Conservation (phyloP, 75 land plant species). For the Selaginella moellendorffii region DNA sequence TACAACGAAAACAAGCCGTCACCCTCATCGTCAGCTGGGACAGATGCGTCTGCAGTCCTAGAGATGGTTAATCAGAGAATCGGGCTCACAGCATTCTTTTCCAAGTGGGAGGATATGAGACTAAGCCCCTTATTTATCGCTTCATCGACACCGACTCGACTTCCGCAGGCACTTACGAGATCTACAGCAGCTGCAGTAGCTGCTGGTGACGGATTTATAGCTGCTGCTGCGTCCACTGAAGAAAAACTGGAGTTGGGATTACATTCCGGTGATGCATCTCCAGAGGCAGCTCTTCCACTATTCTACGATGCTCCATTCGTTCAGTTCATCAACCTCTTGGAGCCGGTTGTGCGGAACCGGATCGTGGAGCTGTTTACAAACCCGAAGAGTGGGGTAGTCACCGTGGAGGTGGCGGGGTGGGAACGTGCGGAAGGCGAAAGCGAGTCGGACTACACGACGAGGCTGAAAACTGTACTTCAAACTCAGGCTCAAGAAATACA, state of each 20-base stretch:
- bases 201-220: conserved; percentile 23
- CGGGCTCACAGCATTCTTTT: conserved; percentile 72
- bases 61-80: conserved; percentile 79
- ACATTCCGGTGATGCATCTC: conserved; percentile 12
- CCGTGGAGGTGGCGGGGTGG: conserved; percentile 36
- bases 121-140: conserved; percentile 36
- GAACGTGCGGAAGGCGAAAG: conserved; percentile 60
- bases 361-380: conserved; percentile 58
- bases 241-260: background rate
- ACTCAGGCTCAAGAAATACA: conserved; percentile 88
- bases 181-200: conserved; percentile 45
- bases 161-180: conserved; percentile 50
- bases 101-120: conserved; percentile 72
- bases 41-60: conserved; percentile 53
- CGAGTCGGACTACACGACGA: conserved; percentile 49
- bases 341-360: conserved; percentile 40
- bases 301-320: conserved; percentile 61
- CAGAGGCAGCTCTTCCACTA: conserved; percentile 39
- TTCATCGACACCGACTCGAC: conserved; percentile 25
- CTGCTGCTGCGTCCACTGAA: conserved; percentile 20
- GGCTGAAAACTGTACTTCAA: conserved; percentile 60
- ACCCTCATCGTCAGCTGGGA: conserved; percentile 24
- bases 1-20: conserved; percentile 36
- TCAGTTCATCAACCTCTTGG: conserved; percentile 39
- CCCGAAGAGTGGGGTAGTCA: conserved; percentile 36